Evolutionary conservation across 208 protist genomes (phyloP).

Genomic region (Acanthamoeba culbertsoni): DNA sequence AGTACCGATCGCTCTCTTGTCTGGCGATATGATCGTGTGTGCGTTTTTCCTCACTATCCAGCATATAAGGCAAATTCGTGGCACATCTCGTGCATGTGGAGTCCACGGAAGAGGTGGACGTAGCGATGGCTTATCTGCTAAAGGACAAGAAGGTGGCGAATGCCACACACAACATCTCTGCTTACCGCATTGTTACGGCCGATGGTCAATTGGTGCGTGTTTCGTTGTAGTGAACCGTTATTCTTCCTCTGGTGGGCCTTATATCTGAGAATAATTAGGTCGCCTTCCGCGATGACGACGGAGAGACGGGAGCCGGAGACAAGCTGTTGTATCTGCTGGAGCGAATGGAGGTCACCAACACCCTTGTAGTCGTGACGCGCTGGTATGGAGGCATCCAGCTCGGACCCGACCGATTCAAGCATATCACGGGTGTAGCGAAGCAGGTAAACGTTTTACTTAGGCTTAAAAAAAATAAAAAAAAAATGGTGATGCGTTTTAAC

Average conservation of each 20-base stretch:
- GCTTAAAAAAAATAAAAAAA: no score
- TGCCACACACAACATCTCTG: slow-evolving; percentile 88
- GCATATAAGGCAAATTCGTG: slow-evolving; percentile 31
- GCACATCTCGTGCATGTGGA: slow-evolving; percentile 53
- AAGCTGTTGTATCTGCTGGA: slow-evolving; percentile 68
- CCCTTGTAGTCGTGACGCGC: slow-evolving; percentile 89
- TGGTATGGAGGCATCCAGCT: slow-evolving; percentile 96
- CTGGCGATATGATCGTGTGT: not conserved
- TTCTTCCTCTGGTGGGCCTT: no score
- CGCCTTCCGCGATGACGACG: slow-evolving; percentile 92
- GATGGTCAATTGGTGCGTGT: not conserved
- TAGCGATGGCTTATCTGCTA: slow-evolving; percentile 31
- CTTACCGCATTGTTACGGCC: slow-evolving; percentile 87
- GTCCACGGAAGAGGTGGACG: slow-evolving; percentile 54
- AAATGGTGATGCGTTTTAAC: no score
- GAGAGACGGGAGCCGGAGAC: slow-evolving; percentile 81
- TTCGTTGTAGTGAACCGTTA: no score
- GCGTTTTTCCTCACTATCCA: not conserved
- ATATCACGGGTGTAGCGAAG: slow-evolving; percentile 55
- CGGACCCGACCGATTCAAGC: slow-evolving; percentile 90
- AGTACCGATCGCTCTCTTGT: not conserved
- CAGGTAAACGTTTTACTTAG: not conserved
- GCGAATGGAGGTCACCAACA: slow-evolving; percentile 60
- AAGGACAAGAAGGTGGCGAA: slow-evolving; percentile 64
- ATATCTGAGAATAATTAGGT: no score